Base-by-base conservation (phyloP, 1,284 basidiomycete genomes). In the Macrocystidia cucumis region DNA sequence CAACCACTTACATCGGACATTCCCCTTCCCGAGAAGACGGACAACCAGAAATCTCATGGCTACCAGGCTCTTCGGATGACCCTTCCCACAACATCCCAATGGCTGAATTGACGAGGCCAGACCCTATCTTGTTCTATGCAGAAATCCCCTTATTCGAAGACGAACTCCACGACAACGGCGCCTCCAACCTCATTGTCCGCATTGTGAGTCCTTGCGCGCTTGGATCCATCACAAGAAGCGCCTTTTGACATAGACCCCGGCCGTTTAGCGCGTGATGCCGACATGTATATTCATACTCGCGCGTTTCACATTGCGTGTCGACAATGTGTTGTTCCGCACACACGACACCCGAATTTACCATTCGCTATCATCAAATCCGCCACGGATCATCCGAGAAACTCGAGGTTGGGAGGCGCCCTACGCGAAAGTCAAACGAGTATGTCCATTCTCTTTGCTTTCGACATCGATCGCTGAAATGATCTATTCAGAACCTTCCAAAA, bases 81-180 rank as follows among this genome's bases (percentile, higher is more conserved):
- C 62, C 65, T 12, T 49, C 60, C 0, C 80, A 91, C 46, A 46
- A 55, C 3, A 91, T 96, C 38, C 91, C 91, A 0, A 67, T 95
- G 43, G 69, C 78, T 0, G 80, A 92, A 44, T 72, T 96, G 21
- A 85, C 80, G n/a, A 73, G 87, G 23, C 88, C 81, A 37, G 91
- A 96, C 58, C 92, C 93, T 2, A 97, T 97, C 42, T 61, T 96
- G 13, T 97, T 92, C 62, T 97, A 93, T 51, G 88, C 91, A 9
- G 91, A 96, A 52, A 78, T 96, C 0, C 84, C 88, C 0, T 62
- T 97, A 3, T 97, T 87, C 51, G 91, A 97, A 50, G 91, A 95
- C 54, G 93, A 97, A 55, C 64, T 97, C 32, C 91, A 96, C 51
- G 92, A 97, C 51, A 93, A 96, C 51, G 92, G 92, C 1, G 78